A percentile compares a stretch with the other conserved stretches of the same genome.
phyloP scores from a whole-genome alignment of 176 grass and related monocot species.

The Eragrostis nindensis region DNA sequence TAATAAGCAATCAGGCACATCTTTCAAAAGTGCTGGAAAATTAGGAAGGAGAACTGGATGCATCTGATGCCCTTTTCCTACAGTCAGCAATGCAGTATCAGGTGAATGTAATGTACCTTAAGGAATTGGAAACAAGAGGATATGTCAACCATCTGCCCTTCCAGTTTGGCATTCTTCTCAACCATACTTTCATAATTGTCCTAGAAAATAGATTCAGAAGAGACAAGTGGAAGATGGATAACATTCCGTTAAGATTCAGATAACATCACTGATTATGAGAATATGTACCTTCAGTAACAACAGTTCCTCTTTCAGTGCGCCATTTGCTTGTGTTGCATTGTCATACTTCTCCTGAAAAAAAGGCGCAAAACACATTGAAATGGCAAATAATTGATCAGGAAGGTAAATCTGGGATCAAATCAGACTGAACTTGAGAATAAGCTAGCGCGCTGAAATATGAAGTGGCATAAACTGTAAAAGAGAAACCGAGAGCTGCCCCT shows the following conservation, averaged over 20 bases:
- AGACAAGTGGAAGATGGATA: neutral
- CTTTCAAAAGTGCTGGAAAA: neutral
- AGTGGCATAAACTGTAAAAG: neutral
- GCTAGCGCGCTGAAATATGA: neutral
- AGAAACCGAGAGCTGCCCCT: neutral
- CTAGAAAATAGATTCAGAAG: constrained; percentile 39
- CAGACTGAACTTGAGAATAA: neutral
- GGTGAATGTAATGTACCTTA: constrained; percentile 49
- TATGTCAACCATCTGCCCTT: constrained; percentile 42
- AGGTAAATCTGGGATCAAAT: neutral
- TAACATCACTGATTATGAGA: neutral
- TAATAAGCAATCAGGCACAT: neutral
- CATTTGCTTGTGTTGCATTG: neutral
- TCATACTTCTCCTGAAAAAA: constrained; percentile 43
- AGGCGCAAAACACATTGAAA: neutral
- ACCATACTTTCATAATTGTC: constrained; percentile 51
- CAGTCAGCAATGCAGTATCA: neutral
- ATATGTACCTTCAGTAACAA: constrained; percentile 48
- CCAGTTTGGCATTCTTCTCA: constrained; percentile 54
- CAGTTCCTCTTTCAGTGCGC: constrained; percentile 38
- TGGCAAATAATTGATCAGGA: neutral
- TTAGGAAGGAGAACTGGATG: neutral
- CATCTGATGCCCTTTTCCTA: neutral
- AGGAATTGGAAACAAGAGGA: constrained; percentile 48
- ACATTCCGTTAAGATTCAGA: neutral